Base-by-base conservation (phyloP, 2,329 filamentous ascomycete genomes). In the Talaromyces pinophilus region DNA sequence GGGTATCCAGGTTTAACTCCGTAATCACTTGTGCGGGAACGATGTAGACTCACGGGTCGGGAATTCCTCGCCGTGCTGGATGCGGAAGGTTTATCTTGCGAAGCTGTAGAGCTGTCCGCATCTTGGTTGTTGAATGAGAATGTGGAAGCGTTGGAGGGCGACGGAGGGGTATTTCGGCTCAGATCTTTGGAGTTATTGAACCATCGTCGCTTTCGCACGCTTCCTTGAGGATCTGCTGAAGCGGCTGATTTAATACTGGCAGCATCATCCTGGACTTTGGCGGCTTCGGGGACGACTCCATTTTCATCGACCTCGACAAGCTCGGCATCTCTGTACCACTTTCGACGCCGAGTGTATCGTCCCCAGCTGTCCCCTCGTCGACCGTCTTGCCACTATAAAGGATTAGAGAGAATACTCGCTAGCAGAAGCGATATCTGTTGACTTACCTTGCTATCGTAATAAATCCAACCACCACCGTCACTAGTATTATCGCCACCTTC, bases 261-360 rank as follows among this genome's bases (percentile, higher is more conserved):
- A 55, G 71, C 65, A 65, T 69, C 71, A 28, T 72, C 68, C 44
- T 70, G 74, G 67, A 28, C 68, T 72, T 67, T 71, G 71, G 46
- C 71, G 76, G 74, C 69, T 71, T 72, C 76, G 68, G 76, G 76
- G 48, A 81, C 77, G 52, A 81, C 79, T 65, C 81, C 73, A 15
- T 81, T 74, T 59, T 82, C 79, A 35, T 81, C 75, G 68, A 83
- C 82, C 75, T 99, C 95, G 40, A 97, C 92, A 3, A 99, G 86
- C 80, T 99, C 95, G 10, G 95, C 95, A 75, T 98, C 95, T 46
- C 95, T 91, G 75, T 92, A 95, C 95, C 95, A 99, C 80, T 98
- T 97, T 69, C 95, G 84, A 25, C 95, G 88, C 15, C 95, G 87
- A 0, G 95, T 99, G 84, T 96, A 99, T 65, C 92, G 88, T 48